Conservation (phyloP, 106 monocot genomes). For the Xerophyta viscosa region DNA sequence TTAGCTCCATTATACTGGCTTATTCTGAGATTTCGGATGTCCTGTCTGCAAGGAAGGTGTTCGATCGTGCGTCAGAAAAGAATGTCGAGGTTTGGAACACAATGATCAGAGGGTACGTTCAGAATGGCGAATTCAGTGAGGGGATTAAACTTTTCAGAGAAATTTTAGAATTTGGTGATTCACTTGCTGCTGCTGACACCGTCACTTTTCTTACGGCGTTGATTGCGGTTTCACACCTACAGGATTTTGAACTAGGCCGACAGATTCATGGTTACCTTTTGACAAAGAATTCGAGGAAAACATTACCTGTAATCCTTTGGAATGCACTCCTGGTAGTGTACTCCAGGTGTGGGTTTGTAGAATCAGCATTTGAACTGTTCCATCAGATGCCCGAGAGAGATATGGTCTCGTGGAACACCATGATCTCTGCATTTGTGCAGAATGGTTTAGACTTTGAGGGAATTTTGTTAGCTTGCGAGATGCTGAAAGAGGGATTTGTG, state of each 20-base stretch:
- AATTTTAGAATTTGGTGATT: slow-evolving; percentile 28
- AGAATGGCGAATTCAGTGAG: slow-evolving; percentile 44
- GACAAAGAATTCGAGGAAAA: slow-evolving; percentile 13
- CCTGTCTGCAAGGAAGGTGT: slow-evolving; percentile 35
- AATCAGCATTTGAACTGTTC: slow-evolving; percentile 66
- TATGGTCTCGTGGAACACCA: slow-evolving; percentile 89
- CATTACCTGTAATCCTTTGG: slow-evolving; percentile 41
- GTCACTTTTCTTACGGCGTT: slow-evolving; percentile 58
- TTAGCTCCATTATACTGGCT: slow-evolving; percentile 60
- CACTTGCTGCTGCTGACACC: slow-evolving; percentile 32
- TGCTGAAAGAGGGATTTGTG: slow-evolving; percentile 58
- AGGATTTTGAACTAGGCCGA: slow-evolving; percentile 42
- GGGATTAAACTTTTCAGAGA: slow-evolving; percentile 49
- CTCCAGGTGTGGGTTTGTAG: slow-evolving; percentile 59
- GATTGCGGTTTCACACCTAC: slow-evolving; percentile 59
- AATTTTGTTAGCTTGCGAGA: slow-evolving; percentile 53
- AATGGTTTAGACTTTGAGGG: slow-evolving; percentile 70
- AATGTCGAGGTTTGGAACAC: slow-evolving; percentile 91
- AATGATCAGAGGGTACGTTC: slow-evolving; percentile 86
- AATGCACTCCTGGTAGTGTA: slow-evolving; percentile 92
- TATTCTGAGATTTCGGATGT: slow-evolving; percentile 48
- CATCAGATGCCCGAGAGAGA: slow-evolving; percentile 57
- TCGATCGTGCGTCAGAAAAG: slow-evolving; percentile 38
- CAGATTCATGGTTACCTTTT: slow-evolving; percentile 76
- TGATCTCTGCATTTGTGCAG: slow-evolving; percentile 80